Percentiles rank a stretch among this genome's conserved stretches.
Evolutionary conservation across 164 flowering plant genomes (phyloP).

Genomic region (Warburgia ugandensis): DNA sequence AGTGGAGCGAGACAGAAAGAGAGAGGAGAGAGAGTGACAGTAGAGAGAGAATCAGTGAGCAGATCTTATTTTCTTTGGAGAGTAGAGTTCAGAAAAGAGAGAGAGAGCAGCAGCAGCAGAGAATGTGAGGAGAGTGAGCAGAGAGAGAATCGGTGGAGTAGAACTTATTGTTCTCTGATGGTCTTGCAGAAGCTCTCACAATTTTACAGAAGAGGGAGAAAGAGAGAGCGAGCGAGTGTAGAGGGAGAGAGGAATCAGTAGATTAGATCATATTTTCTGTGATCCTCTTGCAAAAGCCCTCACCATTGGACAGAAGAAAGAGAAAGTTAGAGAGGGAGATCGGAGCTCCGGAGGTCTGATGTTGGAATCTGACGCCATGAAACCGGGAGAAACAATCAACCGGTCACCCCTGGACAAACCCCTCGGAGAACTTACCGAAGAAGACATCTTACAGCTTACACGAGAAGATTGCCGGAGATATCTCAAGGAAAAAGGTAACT

Average conservation of each 20-base stretch:
- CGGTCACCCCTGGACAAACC: constrained; percentile 79
- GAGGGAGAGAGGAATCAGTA: constrained; percentile 5
- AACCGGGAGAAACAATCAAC: constrained; percentile 26
- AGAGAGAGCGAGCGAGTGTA: no score
- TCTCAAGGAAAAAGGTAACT: constrained; percentile 95
- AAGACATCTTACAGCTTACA: constrained; percentile 93
- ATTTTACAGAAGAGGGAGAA: no score
- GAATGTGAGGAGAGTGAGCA: no score
- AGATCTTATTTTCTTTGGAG: no score
- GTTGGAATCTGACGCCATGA: constrained; percentile 32
- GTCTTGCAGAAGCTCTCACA: no score
- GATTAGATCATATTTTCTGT: constrained; percentile 1
- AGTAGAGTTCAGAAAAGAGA: neutral
- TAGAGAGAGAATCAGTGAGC: neutral
- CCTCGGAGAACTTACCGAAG: constrained; percentile 68
- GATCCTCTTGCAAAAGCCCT: neutral
- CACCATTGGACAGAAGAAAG: neutral
- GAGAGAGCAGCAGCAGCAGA: neutral
- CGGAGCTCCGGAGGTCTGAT: neutral
- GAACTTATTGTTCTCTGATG: no score
- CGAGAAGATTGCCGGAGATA: constrained; percentile 93
- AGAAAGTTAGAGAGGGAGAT: constrained; percentile 1
- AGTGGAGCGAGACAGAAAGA: neutral
- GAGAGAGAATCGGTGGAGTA: no score
- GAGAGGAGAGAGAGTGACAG: neutral